Conservation (phyloP, 2,329 filamentous ascomycete species). For the Falciphora oryzae region DNA sequence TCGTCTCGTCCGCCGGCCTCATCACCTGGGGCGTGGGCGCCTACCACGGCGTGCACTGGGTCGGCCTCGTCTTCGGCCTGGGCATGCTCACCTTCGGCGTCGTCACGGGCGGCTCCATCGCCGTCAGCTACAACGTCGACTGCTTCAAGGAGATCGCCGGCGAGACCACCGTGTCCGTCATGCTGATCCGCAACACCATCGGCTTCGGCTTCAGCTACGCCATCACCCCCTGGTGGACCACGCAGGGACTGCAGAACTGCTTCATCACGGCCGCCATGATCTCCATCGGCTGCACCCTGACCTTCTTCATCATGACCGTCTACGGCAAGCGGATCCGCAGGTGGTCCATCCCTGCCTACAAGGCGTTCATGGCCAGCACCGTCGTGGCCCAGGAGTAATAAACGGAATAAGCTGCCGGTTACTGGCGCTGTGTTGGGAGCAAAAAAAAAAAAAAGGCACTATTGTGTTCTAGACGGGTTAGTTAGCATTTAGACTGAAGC, state of each 20-base stretch:
- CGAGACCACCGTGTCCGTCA: slow-evolving; percentile 18
- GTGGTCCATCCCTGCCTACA: slow-evolving; percentile 14
- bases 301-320: slow-evolving; percentile 25
- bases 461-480: neutral
- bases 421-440: too few relatives aligned
- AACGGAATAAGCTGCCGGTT: neutral
- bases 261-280: slow-evolving; percentile 27
- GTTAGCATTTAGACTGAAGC: neutral
- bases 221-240: slow-evolving; percentile 29
- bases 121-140: slow-evolving; percentile 36
- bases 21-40: slow-evolving; percentile 45
- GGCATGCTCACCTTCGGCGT: slow-evolving; percentile 33
- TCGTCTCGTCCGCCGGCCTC: slow-evolving; percentile 36
- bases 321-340: slow-evolving; percentile 22
- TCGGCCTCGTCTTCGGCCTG: slow-evolving; percentile 33
- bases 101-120: slow-evolving; percentile 32
- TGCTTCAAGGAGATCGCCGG: slow-evolving; percentile 28
- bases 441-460: neutral
- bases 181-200: slow-evolving; percentile 23
- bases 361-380: slow-evolving; percentile 8
- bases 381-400: slow-evolving; percentile 10
- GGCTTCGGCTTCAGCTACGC: slow-evolving; percentile 24
- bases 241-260: slow-evolving; percentile 25
- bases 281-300: slow-evolving; percentile 20
- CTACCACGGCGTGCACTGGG: slow-evolving; percentile 34